Base-by-base conservation (phyloP, 2,329 filamentous ascomycete genomes). In the Aspergillus sp. region DNA sequence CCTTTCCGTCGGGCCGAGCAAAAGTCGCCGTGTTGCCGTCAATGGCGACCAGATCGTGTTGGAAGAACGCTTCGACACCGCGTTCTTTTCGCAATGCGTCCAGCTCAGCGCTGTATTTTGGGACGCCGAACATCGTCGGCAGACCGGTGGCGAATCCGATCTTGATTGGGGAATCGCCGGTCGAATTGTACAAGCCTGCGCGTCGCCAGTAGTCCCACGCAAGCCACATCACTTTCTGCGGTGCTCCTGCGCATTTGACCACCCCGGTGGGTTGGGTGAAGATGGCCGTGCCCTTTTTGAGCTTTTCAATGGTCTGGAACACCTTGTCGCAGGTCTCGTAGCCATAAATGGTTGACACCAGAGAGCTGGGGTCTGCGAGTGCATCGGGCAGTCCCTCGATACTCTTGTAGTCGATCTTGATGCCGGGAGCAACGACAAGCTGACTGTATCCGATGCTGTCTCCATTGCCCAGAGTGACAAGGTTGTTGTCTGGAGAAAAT, bases 181-280 rank as follows among this genome's bases (percentile, higher is more conserved):
- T 61, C 47, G 74, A 69, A 49, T 56, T 54, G 1, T 75, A 60
- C 3, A 81, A 63, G 2, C 81, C 81, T 0, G 72, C 71, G 23
- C 71, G 69, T 67, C 79, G 81, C 82, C 82, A 85, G 66, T 81
- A 68, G 61, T 85, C 81, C 40, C 84, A 68, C 1, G 82, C 82
- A 14, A 85, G 75, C 82, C 82, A 85, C 80, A 85, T 80, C 62
- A 78, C 71, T 69, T 85, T 85, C 58, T 85, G 82, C 9, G 82
- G 82, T 2, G 81, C 82, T 40, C 82, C 82, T 2, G 82, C 82
- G 57, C 82, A 85, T 68, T 85, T 85, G 68, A 85, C 74, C 5
- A 78, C 72, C 41, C 82, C 81, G 0, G 79, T 74, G 2, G 82
- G 82, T 56, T 84, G 82, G 1, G 81, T 84, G 70, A 85, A 85